These are phyloP conservation scores for Penicillium alfredii DNA, from an alignment of 495 filamentous ascomycete genomes.

Conservation along the genomic window DNA sequence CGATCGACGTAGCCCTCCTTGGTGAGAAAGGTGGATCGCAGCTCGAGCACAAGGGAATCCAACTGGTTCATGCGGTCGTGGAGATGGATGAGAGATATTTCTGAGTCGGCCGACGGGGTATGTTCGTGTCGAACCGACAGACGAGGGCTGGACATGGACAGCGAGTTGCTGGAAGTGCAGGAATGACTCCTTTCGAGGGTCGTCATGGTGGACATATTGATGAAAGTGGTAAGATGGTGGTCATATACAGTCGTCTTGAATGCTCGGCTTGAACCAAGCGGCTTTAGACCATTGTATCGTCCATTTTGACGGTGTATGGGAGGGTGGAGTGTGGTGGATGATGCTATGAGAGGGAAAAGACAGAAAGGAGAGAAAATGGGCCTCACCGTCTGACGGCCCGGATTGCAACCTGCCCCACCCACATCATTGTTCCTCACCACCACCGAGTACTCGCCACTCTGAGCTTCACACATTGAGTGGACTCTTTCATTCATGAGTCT, in stretches of 20 bases:
- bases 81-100: constrained; percentile 29
- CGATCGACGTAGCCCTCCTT: constrained; percentile 38
- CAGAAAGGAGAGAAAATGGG: constrained; percentile 9
- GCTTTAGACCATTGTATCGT: constrained; percentile 9
- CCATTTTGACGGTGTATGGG: constrained; percentile 15
- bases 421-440: no score
- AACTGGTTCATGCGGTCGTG: constrained; percentile 37
- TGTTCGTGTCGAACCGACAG: constrained; percentile 31
- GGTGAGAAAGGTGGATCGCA: constrained; percentile 33
- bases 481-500: no score
- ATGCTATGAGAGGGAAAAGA: constrained; percentile 3
- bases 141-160: constrained; percentile 35
- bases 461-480: no score
- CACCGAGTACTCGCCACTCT: no score
- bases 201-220: constrained; percentile 28
- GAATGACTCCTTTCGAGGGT: constrained; percentile 40
- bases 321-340: not conserved
- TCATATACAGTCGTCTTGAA: constrained; percentile 1
- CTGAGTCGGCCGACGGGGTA: constrained; percentile 29
- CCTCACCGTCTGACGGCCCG: no score
- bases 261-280: constrained; percentile 1
- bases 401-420: no score
- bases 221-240: constrained; percentile 1
- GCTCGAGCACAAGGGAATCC: constrained; percentile 35
- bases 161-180: constrained; percentile 34